Percentiles rank a stretch among this genome's conserved stretches.
These are phyloP conservation scores for Sphagnum fallax DNA, from an alignment of 228 moss, liverwort and hornwort species.

Conservation along the genomic window DNA sequence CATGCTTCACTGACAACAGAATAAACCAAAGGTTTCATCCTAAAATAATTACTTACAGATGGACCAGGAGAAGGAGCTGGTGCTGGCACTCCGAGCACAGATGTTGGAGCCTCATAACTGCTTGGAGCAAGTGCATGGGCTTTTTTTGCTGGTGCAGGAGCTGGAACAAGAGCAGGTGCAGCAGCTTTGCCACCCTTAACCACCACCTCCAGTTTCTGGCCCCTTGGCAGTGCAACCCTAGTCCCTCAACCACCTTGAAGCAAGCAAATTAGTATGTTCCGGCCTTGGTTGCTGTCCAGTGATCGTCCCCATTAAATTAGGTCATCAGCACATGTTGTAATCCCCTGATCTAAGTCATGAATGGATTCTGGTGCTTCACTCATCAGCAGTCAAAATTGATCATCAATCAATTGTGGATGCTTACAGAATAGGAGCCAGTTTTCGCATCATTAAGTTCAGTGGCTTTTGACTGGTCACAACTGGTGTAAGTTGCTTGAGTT, in stretches of 20 bases:
- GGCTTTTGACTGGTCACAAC: too few relatives aligned
- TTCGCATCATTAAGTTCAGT: too few relatives aligned
- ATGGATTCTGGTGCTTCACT: too few relatives aligned
- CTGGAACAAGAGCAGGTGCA: not conserved
- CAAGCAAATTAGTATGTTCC: conserved; percentile 5
- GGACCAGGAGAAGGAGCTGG: not conserved
- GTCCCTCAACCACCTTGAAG: conserved; percentile 1
- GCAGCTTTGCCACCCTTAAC: not conserved
- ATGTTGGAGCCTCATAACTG: too few relatives aligned
- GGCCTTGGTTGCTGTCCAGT: conserved; percentile 1
- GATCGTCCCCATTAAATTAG: not conserved
- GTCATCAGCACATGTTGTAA: too few relatives aligned
- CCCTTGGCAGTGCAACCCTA: conserved; percentile 2
- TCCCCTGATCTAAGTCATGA: too few relatives aligned
- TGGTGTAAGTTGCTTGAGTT: too few relatives aligned
- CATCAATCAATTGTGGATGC: not conserved
- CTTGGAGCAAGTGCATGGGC: too few relatives aligned
- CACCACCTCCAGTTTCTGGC: conserved; percentile 6
- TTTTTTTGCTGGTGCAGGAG: not conserved
- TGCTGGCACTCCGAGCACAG: not conserved
- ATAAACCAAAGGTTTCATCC: too few relatives aligned
- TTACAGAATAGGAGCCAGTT: not conserved
- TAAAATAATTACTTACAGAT: too few relatives aligned
- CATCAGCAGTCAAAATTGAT: too few relatives aligned
- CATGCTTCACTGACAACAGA: too few relatives aligned